phyloP scores from a whole-genome alignment of 2,329 filamentous ascomycete genomes.

The Clonostachys sp. region DNA sequence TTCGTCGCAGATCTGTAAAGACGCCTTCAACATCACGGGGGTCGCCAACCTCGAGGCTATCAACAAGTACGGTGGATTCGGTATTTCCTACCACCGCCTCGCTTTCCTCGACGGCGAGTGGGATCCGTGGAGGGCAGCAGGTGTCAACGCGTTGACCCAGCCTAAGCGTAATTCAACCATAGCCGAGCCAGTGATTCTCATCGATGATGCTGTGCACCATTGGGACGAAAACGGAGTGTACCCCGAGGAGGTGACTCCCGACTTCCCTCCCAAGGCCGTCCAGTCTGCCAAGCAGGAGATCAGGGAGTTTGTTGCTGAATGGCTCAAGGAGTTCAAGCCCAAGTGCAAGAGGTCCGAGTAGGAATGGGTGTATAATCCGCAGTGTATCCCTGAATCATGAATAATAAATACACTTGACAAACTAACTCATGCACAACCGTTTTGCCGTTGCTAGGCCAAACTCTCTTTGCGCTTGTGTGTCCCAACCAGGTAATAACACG shows the following conservation, averaged over 20 bases:
- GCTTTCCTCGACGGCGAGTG: conserved; percentile 72
- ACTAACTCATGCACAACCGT: too few species aligned
- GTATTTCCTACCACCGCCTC: conserved; percentile 69
- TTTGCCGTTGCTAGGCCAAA: too few species aligned
- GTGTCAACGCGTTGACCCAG: conserved; percentile 56
- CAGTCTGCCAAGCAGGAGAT: conserved; percentile 2
- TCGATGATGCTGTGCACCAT: conserved; percentile 6
- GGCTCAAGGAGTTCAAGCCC: conserved; percentile 5
- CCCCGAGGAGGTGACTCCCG: conserved; percentile 1
- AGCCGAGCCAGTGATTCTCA: conserved; percentile 5
- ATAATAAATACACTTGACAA: too few species aligned
- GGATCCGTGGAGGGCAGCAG: conserved; percentile 77
- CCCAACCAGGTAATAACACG: too few species aligned
- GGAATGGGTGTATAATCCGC: background rate
- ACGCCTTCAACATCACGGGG: conserved; percentile 64
- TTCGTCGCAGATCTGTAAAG: conserved; percentile 55
- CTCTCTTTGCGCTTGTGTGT: too few species aligned
- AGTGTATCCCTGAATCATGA: too few species aligned
- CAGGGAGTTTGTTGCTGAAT: conserved; percentile 4
- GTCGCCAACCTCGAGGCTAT: conserved; percentile 61
- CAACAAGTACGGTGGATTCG: conserved; percentile 73
- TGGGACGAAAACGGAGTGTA: conserved; percentile 7
- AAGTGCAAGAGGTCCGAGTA: background rate
- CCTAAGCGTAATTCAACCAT: conserved; percentile 2
- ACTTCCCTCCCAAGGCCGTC: conserved; percentile 2